phyloP scores from a whole-genome alignment of 2,329 filamentous ascomycete genomes.

The Moelleriella libera region DNA sequence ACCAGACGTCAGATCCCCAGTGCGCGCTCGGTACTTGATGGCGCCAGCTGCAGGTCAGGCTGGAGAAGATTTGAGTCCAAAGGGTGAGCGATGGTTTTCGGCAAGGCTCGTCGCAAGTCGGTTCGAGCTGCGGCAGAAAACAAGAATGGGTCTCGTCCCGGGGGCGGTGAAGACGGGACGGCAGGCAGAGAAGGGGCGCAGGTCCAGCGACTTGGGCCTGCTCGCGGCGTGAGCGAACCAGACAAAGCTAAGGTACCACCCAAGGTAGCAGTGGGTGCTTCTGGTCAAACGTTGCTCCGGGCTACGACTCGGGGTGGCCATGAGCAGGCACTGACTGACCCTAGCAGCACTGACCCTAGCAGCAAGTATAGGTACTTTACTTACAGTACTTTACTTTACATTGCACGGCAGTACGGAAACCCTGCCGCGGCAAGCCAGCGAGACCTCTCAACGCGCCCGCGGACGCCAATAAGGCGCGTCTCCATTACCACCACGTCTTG shows the following conservation, averaged over 20 bases:
- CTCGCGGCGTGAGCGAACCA: too few species aligned
- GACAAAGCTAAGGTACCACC: too few species aligned
- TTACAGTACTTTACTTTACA: too few species aligned
- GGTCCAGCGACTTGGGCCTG: too few species aligned
- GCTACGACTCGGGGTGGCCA: too few species aligned
- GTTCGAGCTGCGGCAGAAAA: constrained; percentile 8
- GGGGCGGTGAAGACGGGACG: constrained; percentile 1
- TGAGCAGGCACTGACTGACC: too few species aligned
- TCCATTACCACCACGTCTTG: background rate
- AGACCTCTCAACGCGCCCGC: constrained; percentile 15
- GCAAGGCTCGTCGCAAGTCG: constrained; percentile 6
- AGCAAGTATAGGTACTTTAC: too few species aligned
- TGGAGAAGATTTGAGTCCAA: background rate
- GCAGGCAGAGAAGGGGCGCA: too few species aligned
- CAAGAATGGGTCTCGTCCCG: constrained; percentile 2
- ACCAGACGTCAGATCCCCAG: background rate
- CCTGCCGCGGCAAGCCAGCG: constrained; percentile 1
- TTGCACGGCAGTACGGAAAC: too few species aligned
- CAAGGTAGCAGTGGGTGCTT: too few species aligned
- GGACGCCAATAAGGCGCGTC: constrained; percentile 12
- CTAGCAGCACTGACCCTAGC: too few species aligned
- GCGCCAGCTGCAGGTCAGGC: constrained; percentile 1
- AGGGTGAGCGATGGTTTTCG: background rate
- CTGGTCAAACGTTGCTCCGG: too few species aligned
- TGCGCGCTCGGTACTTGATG: background rate